Evolutionary conservation across 768 basidiomycete genomes (phyloP), one percentile per base, ranked within the genome.

Genomic region (Naganishia vaughanmartiniae): DNA sequence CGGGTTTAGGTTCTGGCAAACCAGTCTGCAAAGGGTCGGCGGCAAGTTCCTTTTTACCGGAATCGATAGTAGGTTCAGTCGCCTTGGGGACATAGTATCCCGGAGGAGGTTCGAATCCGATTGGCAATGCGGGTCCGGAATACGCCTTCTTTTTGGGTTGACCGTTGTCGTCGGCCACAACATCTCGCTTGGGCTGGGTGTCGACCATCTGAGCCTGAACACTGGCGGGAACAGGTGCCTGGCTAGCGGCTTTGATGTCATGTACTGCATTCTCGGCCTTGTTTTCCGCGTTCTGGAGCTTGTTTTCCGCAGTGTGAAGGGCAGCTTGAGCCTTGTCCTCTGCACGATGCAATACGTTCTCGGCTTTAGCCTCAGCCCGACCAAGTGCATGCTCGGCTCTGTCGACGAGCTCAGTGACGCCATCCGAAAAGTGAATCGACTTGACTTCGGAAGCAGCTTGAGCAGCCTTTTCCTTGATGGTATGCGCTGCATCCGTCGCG

Each of bases 71-170:
- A 9, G 46, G 55, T 28, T 69, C 68, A 58, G 75, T 65, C 39
- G 70, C 66, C n/a, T 77, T 69, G 53, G 73, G 70, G 46, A 88
- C 85, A 68, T 85, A 84, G 80, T 87, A 97, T 24, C 95, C 95
- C 28, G 92, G 92, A 39, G 95, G 94, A 12, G 90, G 92, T 80
- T 97, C 93, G 79, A 91, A 92, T 15, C 93, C 95, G 63, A 99
- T 82, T n/a, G 95, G 96, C 28, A 98, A 84, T 19, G 81, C 76
- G 7, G 89, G 89, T 21, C 82, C 85, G 54, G 83, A 81, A 77
- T 95, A 95, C 24, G 89, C 58, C 67, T 80, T 73, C 60, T 81
- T 76, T 26, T 53, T 55, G 39, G 73, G 67, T 54, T 74, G 65
- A 39, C 65, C 66, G n/a, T 54, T 54, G 17, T 55, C 56, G 15